A percentile compares a stretch with the other conserved stretches of the same genome.
phyloP scores from a whole-genome alignment of 768 basidiomycete genomes.

The Podaxis rugospora region DNA sequence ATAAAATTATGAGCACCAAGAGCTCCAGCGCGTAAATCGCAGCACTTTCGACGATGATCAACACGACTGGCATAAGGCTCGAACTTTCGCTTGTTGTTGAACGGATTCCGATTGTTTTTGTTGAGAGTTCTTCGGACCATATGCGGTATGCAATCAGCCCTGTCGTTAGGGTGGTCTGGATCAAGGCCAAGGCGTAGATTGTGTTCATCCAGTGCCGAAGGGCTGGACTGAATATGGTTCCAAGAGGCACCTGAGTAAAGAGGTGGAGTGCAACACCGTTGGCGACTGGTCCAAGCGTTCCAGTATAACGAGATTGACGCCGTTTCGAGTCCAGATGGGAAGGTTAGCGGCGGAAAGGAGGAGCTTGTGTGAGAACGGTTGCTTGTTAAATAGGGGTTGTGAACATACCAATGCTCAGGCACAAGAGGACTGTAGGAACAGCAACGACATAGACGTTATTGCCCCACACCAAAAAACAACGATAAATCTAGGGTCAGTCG shows the following conservation, averaged over 20 bases:
- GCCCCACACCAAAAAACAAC: slow-evolving; percentile 13
- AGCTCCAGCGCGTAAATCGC: slow-evolving; percentile 14
- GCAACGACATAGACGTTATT: slow-evolving; percentile 6
- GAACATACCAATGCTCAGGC: slow-evolving; percentile 11
- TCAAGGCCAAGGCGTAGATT: slow-evolving; percentile 7
- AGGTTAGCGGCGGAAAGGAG: too few species aligned
- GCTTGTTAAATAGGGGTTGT: neutral
- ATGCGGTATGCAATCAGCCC: slow-evolving; percentile 12
- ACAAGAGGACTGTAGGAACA: slow-evolving; percentile 9
- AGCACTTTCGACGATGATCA: slow-evolving; percentile 15
- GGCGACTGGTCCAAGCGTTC: neutral
- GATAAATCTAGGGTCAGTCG: slow-evolving; percentile 9
- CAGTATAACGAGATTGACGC: neutral
- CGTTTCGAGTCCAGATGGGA: too few species aligned
- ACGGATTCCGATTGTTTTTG: slow-evolving; percentile 5
- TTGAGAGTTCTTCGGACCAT: slow-evolving; percentile 3
- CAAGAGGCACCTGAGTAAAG: neutral
- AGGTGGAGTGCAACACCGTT: neutral
- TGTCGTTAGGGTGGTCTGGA: slow-evolving; percentile 10
- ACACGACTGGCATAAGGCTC: slow-evolving; percentile 14
- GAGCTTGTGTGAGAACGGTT: neutral
- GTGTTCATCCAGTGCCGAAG: slow-evolving; percentile 9
- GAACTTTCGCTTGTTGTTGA: neutral
- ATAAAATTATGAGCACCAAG: slow-evolving; percentile 14
- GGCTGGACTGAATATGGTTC: neutral